A percentile compares a stretch with the other conserved stretches of the same genome.
Evolutionary conservation across 1,139 yeast genomes (phyloP).

Genomic region (Suhomyces chickasaworum): DNA sequence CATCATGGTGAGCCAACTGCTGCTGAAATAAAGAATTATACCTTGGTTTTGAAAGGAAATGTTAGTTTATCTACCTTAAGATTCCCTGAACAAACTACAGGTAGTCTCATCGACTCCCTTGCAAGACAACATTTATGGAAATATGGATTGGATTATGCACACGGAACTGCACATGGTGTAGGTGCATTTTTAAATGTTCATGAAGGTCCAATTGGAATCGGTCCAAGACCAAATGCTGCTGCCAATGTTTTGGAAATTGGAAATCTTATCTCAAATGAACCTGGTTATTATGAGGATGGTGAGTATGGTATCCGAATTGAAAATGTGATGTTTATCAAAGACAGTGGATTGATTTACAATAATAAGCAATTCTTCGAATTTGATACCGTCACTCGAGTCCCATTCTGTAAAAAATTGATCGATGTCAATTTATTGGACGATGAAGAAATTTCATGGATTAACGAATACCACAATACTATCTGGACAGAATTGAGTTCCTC

Average conservation of each 20-base stretch:
- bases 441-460: constrained; percentile 68
- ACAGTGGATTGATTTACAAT: constrained; percentile 43
- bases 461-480: constrained; percentile 64
- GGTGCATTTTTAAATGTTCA: constrained; percentile 93
- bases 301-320: constrained; percentile 94
- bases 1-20: constrained; percentile 73
- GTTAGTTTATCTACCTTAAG: constrained; percentile 73
- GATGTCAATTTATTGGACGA: constrained; percentile 55
- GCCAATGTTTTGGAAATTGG: constrained; percentile 61
- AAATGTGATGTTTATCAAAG: constrained; percentile 69
- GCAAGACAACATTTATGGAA: constrained; percentile 93
- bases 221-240: constrained; percentile 59
- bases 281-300: constrained; percentile 93
- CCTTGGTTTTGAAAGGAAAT: constrained; percentile 90
- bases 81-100: constrained; percentile 88
- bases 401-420: constrained; percentile 73
- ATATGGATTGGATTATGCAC: constrained; percentile 86
- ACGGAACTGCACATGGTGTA: constrained; percentile 98
- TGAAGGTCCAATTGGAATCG: constrained; percentile 95
- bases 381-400: constrained; percentile 88
- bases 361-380: constrained; percentile 69
- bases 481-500: constrained; percentile 56
- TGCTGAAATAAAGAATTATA: constrained; percentile 75
- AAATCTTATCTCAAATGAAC: constrained; percentile 87
- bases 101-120: constrained; percentile 76